Conservation (phyloP, 768 basidiomycete species). For the Psilocybe sp. region DNA sequence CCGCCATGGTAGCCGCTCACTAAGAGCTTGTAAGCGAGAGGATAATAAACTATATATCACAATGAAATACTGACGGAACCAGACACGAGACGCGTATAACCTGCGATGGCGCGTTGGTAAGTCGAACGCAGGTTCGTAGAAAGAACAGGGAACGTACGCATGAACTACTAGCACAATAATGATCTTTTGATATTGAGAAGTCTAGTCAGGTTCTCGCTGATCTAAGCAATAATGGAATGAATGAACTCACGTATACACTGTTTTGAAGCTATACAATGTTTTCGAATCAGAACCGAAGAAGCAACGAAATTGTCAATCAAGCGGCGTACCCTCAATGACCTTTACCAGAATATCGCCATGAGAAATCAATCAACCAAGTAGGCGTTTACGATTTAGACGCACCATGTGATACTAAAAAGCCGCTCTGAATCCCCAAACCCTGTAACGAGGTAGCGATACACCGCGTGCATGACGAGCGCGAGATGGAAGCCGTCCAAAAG, state of each 20-base stretch:
- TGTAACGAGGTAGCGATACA: constrained; percentile 11
- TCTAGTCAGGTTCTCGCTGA: not conserved
- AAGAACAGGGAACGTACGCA: not conserved
- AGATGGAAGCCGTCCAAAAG: constrained; percentile 12
- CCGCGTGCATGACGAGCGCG: constrained; percentile 8
- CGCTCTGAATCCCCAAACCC: constrained; percentile 4
- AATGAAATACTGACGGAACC: constrained; percentile 10
- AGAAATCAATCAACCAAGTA: not conserved
- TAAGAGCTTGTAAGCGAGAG: not conserved
- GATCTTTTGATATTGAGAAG: constrained; percentile 1
- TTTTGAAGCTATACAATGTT: constrained; percentile 5
- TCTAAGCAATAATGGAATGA: no score
- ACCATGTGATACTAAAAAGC: constrained; percentile 5
- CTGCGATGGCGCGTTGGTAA: not conserved
- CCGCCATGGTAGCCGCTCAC: not conserved
- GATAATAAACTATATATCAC: not conserved
- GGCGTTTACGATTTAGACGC: not conserved
- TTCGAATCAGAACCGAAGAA: not conserved
- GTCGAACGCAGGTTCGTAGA: not conserved
- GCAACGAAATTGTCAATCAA: not conserved
- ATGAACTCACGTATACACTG: constrained; percentile 8
- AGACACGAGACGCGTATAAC: constrained; percentile 13
- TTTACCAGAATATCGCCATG: no score
- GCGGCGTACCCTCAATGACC: not conserved
- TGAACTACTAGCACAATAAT: constrained; percentile 11